Evolutionary conservation across 2,329 filamentous ascomycete genomes (phyloP).

Genomic region (Davidsoniella eucalypti): DNA sequence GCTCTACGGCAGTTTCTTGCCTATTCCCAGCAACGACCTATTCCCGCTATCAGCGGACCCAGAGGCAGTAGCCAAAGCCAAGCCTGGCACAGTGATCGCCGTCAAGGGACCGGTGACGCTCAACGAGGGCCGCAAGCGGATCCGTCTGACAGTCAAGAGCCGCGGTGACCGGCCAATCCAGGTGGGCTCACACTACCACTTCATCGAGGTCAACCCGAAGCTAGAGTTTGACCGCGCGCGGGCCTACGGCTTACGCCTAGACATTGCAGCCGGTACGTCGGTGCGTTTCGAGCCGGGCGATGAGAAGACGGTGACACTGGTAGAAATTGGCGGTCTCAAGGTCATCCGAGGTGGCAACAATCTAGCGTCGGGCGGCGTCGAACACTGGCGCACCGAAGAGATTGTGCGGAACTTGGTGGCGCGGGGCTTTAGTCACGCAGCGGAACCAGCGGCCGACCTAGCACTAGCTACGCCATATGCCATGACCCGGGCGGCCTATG

Average conservation of each 20-base stretch:
- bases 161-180: slow-evolving; percentile 82
- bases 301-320: slow-evolving; percentile 72
- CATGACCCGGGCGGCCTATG: slow-evolving; percentile 66
- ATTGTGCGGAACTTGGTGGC: slow-evolving; percentile 51
- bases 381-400: slow-evolving; percentile 42
- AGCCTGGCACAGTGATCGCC: slow-evolving; percentile 66
- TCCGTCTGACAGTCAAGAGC: slow-evolving; percentile 63
- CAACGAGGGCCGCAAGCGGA: slow-evolving; percentile 58
- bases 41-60: slow-evolving; percentile 47
- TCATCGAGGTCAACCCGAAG: slow-evolving; percentile 84
- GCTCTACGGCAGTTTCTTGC: slow-evolving; percentile 81
- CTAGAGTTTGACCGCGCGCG: slow-evolving; percentile 72
- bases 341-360: slow-evolving; percentile 74
- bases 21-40: slow-evolving; percentile 49
- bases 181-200: slow-evolving; percentile 90
- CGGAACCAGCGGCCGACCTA: slow-evolving; percentile 42
- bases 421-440: slow-evolving; percentile 62
- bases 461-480: slow-evolving; percentile 43
- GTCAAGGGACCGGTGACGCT: slow-evolving; percentile 52
- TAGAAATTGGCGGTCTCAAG: slow-evolving; percentile 69
- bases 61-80: slow-evolving; percentile 34
- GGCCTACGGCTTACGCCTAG: slow-evolving; percentile 71
- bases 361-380: slow-evolving; percentile 57
- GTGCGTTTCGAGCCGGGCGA: slow-evolving; percentile 91
- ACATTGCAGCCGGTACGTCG: slow-evolving; percentile 82